Conservation (phyloP, 345 rosid species). For the Eucalyptus rudis region DNA sequence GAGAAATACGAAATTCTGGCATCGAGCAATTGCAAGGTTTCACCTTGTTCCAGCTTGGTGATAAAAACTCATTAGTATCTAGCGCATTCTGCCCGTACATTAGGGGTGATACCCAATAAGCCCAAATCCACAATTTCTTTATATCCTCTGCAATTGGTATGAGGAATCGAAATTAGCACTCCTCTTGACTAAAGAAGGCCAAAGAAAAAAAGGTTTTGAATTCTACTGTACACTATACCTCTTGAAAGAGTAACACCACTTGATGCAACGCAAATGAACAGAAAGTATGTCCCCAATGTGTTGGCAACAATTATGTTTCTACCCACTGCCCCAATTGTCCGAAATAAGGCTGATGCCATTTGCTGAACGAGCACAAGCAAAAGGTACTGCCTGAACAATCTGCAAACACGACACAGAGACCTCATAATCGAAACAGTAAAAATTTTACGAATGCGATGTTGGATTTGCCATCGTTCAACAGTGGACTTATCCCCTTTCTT, state of each 20-base stretch:
- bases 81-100: conserved; percentile 58
- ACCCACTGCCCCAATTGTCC: conserved; percentile 23
- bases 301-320: conserved; percentile 31
- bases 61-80: conserved; percentile 33
- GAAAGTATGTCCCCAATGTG: conserved; percentile 23
- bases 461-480: not conserved
- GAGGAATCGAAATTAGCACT: not conserved
- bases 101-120: conserved; percentile 43
- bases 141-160: conserved; percentile 18
- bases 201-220: not conserved
- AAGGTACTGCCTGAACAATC: conserved; percentile 25
- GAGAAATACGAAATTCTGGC: not conserved
- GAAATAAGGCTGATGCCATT: conserved; percentile 26
- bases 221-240: not conserved
- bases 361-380: conserved; percentile 18
- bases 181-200: not conserved
- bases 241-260: conserved; percentile 30
- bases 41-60: conserved; percentile 40
- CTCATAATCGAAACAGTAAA: not conserved
- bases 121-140: conserved; percentile 59
- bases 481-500: not conserved
- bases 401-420: not conserved
- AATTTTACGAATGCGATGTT: not conserved
- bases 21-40: not conserved
- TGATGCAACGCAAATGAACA: conserved; percentile 4